These are phyloP conservation scores for Russula sp. DNA, from an alignment of 768 basidiomycete species.

Conservation along the genomic window DNA sequence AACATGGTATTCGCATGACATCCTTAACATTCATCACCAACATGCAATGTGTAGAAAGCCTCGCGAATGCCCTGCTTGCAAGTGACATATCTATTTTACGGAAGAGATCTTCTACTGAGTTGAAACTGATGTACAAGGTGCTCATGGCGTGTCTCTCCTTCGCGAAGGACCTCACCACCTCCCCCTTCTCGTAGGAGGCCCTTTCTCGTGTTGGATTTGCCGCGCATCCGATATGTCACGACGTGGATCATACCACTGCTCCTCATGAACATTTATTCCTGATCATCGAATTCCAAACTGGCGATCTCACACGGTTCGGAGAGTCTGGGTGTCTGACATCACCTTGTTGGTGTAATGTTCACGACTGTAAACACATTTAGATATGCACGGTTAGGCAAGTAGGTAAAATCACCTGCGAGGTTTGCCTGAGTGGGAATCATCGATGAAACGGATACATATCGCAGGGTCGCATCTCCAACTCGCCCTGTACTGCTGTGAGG, in stretches of 20 bases:
- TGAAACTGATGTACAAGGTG: slow-evolving; percentile 84
- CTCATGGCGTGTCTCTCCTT: slow-evolving; percentile 12
- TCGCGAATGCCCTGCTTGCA: no score
- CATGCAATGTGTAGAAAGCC: slow-evolving; percentile 72
- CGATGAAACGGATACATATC: slow-evolving; percentile 15
- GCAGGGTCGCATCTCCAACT: slow-evolving; percentile 70
- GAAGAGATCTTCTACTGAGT: slow-evolving; percentile 80
- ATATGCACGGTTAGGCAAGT: slow-evolving; percentile 84
- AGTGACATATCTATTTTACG: slow-evolving; percentile 77
- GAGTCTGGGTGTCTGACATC: slow-evolving; percentile 20
- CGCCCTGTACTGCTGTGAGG: slow-evolving; percentile 80
- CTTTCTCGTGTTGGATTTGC: slow-evolving; percentile 80
- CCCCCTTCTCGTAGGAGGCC: slow-evolving; percentile 54
- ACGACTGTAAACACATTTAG: slow-evolving; percentile 55
- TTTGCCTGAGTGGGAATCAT: background rate
- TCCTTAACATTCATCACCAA: slow-evolving; percentile 90
- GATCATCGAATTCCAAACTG: slow-evolving; percentile 86
- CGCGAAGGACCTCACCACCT: background rate
- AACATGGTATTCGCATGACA: no score
- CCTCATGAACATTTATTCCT: slow-evolving; percentile 76
- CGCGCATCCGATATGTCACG: slow-evolving; percentile 84
- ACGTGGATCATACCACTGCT: slow-evolving; percentile 74
- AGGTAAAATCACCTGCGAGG: slow-evolving; percentile 36
- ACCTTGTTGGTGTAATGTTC: slow-evolving; percentile 8
- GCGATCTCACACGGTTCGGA: slow-evolving; percentile 98